Evolutionary conservation across 805 yeast species (phyloP).

Genomic region (Nakazawaea ernobii): DNA sequence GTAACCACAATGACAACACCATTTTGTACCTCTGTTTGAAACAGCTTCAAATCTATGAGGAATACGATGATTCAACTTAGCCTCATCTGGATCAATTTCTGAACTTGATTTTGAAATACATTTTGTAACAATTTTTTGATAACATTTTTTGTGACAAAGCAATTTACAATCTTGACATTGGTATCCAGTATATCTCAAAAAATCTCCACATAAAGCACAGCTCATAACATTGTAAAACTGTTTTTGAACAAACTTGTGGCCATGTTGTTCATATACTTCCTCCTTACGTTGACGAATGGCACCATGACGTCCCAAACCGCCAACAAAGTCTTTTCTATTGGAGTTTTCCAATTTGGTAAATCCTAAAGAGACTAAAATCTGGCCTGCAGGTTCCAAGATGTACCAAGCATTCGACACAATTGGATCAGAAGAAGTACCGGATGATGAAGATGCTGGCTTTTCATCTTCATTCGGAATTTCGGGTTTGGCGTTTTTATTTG

Average conservation of each 20-base stretch:
- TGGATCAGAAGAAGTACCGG: slow-evolving; percentile 15
- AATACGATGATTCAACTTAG: slow-evolving; percentile 87
- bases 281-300: slow-evolving; percentile 93
- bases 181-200: slow-evolving; percentile 78
- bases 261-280: slow-evolving; percentile 90
- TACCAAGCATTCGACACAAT: slow-evolving; percentile 75
- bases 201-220: slow-evolving; percentile 96
- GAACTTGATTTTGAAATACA: slow-evolving; percentile 75
- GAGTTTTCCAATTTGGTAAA: slow-evolving; percentile 61
- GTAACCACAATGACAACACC: slow-evolving; percentile 99
- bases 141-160: slow-evolving; percentile 77
- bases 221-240: slow-evolving; percentile 95
- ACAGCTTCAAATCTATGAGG: slow-evolving; percentile 96
- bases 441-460: not conserved
- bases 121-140: slow-evolving; percentile 73
- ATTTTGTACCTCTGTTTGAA: slow-evolving; percentile 90
- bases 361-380: slow-evolving; percentile 68
- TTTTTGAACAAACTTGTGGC: slow-evolving; percentile 94
- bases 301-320: slow-evolving; percentile 90
- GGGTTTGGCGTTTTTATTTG: slow-evolving; percentile 2
- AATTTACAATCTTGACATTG: slow-evolving; percentile 84
- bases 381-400: slow-evolving; percentile 91
- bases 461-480: slow-evolving; percentile 2
- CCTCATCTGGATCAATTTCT: slow-evolving; percentile 65
- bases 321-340: slow-evolving; percentile 42